These are phyloP conservation scores for Ilex asprella DNA, from an alignment of 257 asterid species.

Conservation along the genomic window DNA sequence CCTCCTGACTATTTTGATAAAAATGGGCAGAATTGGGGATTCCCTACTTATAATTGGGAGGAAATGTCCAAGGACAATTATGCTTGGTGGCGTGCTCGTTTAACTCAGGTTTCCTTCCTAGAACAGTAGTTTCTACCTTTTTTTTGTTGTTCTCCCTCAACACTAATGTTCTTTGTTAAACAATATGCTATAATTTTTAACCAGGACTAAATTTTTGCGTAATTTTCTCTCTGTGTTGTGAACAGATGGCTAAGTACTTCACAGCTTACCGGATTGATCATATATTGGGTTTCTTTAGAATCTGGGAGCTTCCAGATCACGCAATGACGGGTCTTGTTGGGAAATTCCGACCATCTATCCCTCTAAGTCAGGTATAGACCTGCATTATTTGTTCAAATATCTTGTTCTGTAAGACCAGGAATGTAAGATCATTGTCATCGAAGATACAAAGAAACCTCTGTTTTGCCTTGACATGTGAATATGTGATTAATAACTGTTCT, in stretches of 20 bases:
- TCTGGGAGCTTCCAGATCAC: conserved; percentile 99
- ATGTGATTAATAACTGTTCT: neutral
- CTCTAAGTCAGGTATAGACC: conserved; percentile 65
- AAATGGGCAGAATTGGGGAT: conserved; percentile 99
- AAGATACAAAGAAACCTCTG: neutral
- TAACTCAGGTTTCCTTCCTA: conserved; percentile 58
- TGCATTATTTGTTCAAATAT: conserved; percentile 3
- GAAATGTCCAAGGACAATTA: conserved; percentile 98
- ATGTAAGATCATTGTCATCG: no score
- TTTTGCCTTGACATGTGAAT: neutral
- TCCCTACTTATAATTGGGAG: conserved; percentile 99
- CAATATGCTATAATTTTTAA: no score
- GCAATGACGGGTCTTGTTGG: conserved; percentile 96
- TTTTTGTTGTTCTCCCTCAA: neutral
- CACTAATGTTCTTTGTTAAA: neutral
- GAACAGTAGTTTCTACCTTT: conserved; percentile 1
- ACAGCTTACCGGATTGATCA: conserved; percentile 97
- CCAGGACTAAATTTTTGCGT: no score
- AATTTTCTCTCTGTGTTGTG: conserved; percentile 1
- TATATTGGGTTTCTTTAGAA: conserved; percentile 87
- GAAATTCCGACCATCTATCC: conserved; percentile 89
- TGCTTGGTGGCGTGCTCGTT: conserved; percentile 98
- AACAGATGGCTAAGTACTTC: conserved; percentile 94
- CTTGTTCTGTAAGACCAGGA: no score
- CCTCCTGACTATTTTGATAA: conserved; percentile 97